Evolutionary conservation across 108 stramenopile genomes (phyloP).

Genomic region (Skeletonema potamos): DNA sequence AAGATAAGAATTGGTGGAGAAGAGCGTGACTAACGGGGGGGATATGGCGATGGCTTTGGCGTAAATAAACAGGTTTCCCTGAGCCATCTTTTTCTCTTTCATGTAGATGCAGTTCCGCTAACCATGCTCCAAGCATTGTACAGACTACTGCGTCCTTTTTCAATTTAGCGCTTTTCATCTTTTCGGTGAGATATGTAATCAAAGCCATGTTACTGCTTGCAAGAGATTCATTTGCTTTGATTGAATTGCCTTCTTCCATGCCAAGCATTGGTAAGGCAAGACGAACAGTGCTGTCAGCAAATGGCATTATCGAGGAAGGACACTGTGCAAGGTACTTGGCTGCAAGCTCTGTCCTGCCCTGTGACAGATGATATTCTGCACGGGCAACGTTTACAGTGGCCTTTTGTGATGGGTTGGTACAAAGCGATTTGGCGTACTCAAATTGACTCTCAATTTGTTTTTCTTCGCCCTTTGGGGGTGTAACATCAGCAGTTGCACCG

Average conservation of each 20-base stretch:
- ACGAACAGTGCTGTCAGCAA: slow-evolving; percentile 77
- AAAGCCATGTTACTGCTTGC: slow-evolving; percentile 67
- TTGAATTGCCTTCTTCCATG: slow-evolving; percentile 60
- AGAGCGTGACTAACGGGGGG: slow-evolving; percentile 43
- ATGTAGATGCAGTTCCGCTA: slow-evolving; percentile 78
- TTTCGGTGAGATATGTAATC: slow-evolving; percentile 79
- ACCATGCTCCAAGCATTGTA: slow-evolving; percentile 89
- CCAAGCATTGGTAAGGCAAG: slow-evolving; percentile 75
- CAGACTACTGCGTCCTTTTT: slow-evolving; percentile 69
- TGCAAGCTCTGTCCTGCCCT: slow-evolving; percentile 72
- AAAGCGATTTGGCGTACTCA: slow-evolving; percentile 80
- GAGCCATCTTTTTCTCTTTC: slow-evolving; percentile 45
- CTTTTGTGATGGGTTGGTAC: slow-evolving; percentile 77
- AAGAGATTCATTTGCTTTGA: slow-evolving; percentile 61
- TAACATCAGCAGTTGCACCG: not conserved
- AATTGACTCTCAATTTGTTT: slow-evolving; percentile 75
- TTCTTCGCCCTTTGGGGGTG: slow-evolving; percentile 58
- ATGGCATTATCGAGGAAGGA: slow-evolving; percentile 71
- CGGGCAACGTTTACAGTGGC: slow-evolving; percentile 80
- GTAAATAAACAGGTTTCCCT: slow-evolving; percentile 1
- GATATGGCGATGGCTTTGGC: slow-evolving; percentile 14
- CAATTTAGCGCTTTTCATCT: slow-evolving; percentile 70
- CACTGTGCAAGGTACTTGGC: slow-evolving; percentile 84
- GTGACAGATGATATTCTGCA: slow-evolving; percentile 79
- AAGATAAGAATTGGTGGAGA: slow-evolving; percentile 69